Evolutionary conservation across 257 asterid species (phyloP), one percentile per base, ranked within the genome.

Genomic region (Catharanthus roseus): DNA sequence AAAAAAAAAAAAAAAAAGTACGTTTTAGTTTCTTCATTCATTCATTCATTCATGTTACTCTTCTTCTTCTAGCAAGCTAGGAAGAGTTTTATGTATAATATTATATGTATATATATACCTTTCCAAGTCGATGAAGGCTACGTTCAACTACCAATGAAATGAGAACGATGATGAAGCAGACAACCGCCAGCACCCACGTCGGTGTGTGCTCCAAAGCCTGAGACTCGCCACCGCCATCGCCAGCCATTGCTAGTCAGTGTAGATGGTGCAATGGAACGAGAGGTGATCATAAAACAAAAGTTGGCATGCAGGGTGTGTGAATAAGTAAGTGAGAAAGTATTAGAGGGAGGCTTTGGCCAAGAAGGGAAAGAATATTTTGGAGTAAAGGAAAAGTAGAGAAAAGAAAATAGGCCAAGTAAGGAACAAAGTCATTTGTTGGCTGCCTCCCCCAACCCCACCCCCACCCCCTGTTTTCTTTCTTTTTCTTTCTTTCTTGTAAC

Each of bases 121-220:
- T 85, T 62, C 97, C 98, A 18, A 90, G 96, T 10, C 65, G 68
- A 71, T 87, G 91, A 73, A 93, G 96, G 54, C 80, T 91, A 7
- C 92, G 90, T 78, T 88, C 93, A 1, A 85, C 93, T 15, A 77
- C n/a, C 56, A 87, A 56, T 0, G 97, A 93, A 66, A 93, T 80
- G 84, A 81, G 75, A 60, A 93, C 95, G 10, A 93, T 91, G 79
- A 82, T 57, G 26, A 85, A 87, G 66, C 96, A 89, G 68, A 93
- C 97, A 6, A 83, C 76, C 7, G 98, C 89, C 1, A 93, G 78
- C 4, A 86, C 93, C 98, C 96, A 93, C 6, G 98, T 82, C 0
- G 98, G 86, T 2, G 97, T 91, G 74, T 84, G 79, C 80, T 80
- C 96, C 4, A 91, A 77, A 5, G 97, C 73, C 6, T 74, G 77